Evolutionary conservation across 192 early-diverging fungal species (phyloP).

Genomic region (Coemansia pectinata): DNA sequence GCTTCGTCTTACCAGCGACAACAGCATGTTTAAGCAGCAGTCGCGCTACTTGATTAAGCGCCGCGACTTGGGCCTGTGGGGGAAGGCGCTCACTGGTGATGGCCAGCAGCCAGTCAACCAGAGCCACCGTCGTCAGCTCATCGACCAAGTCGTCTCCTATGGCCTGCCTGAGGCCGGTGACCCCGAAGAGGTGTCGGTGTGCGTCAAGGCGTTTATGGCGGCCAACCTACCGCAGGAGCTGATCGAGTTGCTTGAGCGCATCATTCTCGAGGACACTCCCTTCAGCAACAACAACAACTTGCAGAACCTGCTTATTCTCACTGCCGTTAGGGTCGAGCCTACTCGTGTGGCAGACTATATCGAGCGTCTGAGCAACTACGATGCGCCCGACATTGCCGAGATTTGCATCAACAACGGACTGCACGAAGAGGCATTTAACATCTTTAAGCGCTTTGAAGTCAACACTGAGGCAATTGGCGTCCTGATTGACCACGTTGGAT

Average conservation of each 20-base stretch:
- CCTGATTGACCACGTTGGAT: constrained; percentile 88
- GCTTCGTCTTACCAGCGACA: constrained; percentile 95
- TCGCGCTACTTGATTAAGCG: constrained; percentile 93
- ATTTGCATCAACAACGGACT: constrained; percentile 88
- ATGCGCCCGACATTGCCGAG: constrained; percentile 96
- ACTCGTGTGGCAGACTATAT: constrained; percentile 95
- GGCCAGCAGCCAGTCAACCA: constrained; percentile 68
- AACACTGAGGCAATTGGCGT: constrained; percentile 88
- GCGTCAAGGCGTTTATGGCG: constrained; percentile 98
- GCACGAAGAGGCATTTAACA: constrained; percentile 94
- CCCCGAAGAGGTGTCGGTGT: constrained; percentile 96
- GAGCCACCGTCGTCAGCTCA: constrained; percentile 78
- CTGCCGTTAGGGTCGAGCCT: constrained; percentile 94
- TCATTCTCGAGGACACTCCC: constrained; percentile 88
- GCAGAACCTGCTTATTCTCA: constrained; percentile 97
- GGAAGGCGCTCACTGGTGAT: constrained; percentile 67
- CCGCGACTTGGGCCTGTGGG: constrained; percentile 84
- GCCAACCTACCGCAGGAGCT: constrained; percentile 95
- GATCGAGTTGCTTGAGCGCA: constrained; percentile 95
- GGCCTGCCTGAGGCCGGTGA: constrained; percentile 93
- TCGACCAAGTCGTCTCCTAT: constrained; percentile 92
- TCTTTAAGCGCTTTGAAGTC: constrained; percentile 94
- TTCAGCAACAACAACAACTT: constrained; percentile 96
- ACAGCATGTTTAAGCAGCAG: constrained; percentile 99
- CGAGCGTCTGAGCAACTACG: constrained; percentile 91